A percentile compares a stretch with the other conserved stretches of the same genome.
phyloP scores from a whole-genome alignment of 176 grass and related monocot species.

The Melocanna baccifera region DNA sequence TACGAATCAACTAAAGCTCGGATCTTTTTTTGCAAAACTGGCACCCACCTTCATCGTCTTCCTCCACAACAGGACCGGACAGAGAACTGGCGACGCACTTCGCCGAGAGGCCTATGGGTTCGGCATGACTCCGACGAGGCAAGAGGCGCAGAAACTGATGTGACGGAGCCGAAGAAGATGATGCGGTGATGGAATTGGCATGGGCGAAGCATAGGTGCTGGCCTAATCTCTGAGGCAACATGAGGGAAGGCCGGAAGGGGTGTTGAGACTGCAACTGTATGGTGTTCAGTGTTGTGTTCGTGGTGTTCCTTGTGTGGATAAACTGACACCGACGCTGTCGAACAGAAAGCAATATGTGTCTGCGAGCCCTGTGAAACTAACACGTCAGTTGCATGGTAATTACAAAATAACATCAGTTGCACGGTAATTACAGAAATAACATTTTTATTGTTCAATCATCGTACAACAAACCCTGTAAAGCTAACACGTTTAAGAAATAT shows the following conservation, averaged over 20 bases:
- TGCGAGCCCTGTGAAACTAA: no score
- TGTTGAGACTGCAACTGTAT: neutral
- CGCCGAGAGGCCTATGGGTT: neutral
- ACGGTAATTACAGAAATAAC: no score
- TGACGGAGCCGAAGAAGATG: neutral
- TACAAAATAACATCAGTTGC: no score
- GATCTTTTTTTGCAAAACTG: neutral
- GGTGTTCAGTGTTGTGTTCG: neutral
- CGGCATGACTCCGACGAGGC: neutral
- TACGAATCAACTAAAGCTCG: neutral
- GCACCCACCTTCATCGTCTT: constrained; percentile 25
- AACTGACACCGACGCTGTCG: neutral
- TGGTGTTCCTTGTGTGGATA: neutral
- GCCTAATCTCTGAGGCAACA: constrained; percentile 3
- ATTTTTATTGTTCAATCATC: no score
- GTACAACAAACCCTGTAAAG: no score
- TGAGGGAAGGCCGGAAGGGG: neutral
- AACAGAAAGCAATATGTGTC: no score
- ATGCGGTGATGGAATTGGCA: neutral
- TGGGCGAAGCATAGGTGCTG: constrained; percentile 1
- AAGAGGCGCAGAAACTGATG: neutral
- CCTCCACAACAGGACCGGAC: neutral
- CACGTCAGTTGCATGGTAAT: no score
- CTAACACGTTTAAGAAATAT: no score
- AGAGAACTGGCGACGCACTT: neutral